Conservation (phyloP, 73 alveolate species). For the Symbiodinium natans region DNA sequence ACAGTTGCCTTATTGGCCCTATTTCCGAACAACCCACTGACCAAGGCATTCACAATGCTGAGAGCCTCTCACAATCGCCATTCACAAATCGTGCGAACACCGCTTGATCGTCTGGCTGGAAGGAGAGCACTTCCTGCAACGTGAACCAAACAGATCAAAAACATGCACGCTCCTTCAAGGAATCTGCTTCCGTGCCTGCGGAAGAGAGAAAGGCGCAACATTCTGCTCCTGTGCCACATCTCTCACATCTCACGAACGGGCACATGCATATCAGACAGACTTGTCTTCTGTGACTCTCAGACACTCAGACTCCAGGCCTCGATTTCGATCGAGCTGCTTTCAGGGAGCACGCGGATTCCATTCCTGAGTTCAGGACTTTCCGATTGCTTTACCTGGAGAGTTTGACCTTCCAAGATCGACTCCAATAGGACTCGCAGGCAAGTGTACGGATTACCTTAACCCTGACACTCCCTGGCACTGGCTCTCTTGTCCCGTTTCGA, state of each 20-base stretch:
- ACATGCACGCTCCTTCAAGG: not conserved
- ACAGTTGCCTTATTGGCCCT: no score
- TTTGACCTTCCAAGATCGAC: no score
- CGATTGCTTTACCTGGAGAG: no score
- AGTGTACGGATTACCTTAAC: no score
- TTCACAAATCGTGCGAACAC: conserved; percentile 82
- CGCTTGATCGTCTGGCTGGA: conserved; percentile 93
- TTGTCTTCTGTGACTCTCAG: not conserved
- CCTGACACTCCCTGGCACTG: no score
- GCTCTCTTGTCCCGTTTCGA: no score
- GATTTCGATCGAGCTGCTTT: conserved; percentile 49
- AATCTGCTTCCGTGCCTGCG: conserved; percentile 13
- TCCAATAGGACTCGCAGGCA: no score
- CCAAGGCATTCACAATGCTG: not conserved
- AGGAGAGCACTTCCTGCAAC: conserved; percentile 60
- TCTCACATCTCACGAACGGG: not conserved
- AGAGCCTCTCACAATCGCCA: conserved; percentile 75
- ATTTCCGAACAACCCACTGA: no score
- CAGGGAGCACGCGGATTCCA: conserved; percentile 85
- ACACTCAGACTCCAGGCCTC: conserved; percentile 1
- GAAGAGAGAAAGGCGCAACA: conserved; percentile 67
- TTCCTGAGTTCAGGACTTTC: no score
- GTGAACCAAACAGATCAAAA: not conserved
- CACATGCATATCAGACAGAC: not conserved
- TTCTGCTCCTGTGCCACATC: conserved; percentile 45